phyloP scores from a whole-genome alignment of 306 rosid genomes.

The Corylus americana region DNA sequence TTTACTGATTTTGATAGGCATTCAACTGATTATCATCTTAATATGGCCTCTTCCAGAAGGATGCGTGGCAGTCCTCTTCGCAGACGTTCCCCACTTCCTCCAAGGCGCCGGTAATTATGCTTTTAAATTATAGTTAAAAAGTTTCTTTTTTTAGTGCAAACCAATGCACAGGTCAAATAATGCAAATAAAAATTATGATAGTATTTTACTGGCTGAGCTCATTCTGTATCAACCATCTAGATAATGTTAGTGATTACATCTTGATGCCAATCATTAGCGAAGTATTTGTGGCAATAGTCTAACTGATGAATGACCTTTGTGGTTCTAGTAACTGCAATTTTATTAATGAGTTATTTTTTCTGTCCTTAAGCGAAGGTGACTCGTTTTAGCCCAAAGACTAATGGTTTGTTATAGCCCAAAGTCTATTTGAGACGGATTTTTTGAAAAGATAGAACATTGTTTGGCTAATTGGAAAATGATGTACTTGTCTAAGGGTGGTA shows the following conservation, averaged over 20 bases:
- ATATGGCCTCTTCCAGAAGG: slow-evolving; percentile 74
- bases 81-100: slow-evolving; percentile 85
- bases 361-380: background rate
- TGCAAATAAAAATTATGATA: background rate
- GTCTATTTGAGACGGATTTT: too few relatives aligned
- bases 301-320: background rate
- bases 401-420: background rate
- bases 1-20: background rate
- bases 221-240: background rate
- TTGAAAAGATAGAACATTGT: too few relatives aligned
- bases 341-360: background rate
- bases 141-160: background rate
- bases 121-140: background rate
- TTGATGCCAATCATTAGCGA: background rate
- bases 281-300: background rate
- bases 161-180: background rate
- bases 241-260: background rate
- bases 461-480: too few relatives aligned
- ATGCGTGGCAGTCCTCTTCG: slow-evolving; percentile 87
- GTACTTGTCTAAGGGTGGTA: too few relatives aligned
- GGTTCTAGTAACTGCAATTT: background rate
- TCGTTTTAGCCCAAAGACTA: background rate
- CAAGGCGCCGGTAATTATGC: slow-evolving; percentile 75
- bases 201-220: too few relatives aligned
- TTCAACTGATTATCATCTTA: slow-evolving; percentile 20